Base-by-base conservation (phyloP, 768 basidiomycete species). In the Cantharellus cinnabarinus region DNA sequence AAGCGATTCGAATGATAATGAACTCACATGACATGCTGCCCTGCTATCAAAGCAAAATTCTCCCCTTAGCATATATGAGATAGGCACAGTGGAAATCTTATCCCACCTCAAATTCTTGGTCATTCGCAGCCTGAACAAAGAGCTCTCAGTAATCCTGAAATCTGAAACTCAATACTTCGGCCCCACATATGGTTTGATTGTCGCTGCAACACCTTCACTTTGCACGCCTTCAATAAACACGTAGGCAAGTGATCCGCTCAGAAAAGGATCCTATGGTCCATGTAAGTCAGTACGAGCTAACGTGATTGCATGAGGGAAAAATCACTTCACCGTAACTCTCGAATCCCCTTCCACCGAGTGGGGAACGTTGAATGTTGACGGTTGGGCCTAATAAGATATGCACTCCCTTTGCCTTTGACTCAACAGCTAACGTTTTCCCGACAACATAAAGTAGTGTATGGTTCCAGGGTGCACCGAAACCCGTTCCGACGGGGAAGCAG, bases 401-500 rank as follows among this genome's bases (percentile, higher is more conserved):
- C 79, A 77, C 3, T 79, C 79, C 65, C 82, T 82, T 63, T 75
- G n/a, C 70, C 64, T 83, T 83, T 37, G 81, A 73, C 67, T 85
- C 83, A 14, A 73, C 68, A 1, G 84, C 85, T 20, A 88, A 74
- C 15, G 88, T 72, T 48, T 73, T 66, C 2, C 81, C 85, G 15
- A 81, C 76, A 63, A 76, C 69, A 59, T 80, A 71, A 35, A 89
- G 74, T 51, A 87, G 77, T 34, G 78, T 71, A 0, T 76, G 70
- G 65, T 88, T 83, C 73, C 77, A 88, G 2, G 85, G 85, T 0
- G 86, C 81, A 5, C 79, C 85, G 29, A 88, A 72, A 0, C 81
- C 84, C 2, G 85, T 88, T 0, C 83, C 76, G 1, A 37, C 52
- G 7, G 52, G 1, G 52, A 54, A 54, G 52, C 52, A 54, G 7